Evolutionary conservation across 257 asterid species (phyloP), one percentile per base, ranked within the genome.

Genomic region (Fraxinus pennsylvanica): DNA sequence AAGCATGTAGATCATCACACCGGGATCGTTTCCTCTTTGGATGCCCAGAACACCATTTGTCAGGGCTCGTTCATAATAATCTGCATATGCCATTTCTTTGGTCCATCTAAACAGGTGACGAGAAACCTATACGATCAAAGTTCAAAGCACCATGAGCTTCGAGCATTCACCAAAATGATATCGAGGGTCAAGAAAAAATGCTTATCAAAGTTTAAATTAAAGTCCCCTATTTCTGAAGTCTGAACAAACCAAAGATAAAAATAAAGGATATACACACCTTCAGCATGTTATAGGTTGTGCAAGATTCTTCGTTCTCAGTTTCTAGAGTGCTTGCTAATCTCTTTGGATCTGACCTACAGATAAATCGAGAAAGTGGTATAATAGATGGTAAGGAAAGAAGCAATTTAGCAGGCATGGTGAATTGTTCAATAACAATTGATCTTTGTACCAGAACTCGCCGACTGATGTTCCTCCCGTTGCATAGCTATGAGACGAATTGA

Each of bases 401-500:
- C 13, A 65, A 15, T 69, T 25, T 69, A 63, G 67, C 33, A 38
- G 76, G 47, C 67, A 22, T 38, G 43, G 39, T 54, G 65, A 72
- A 76, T 35, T 35, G 67, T 19, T 22, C 36, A 10, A 68, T 4
- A 21, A 30, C 21, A 35, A 61, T 72, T 54, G 70, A 74, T 22
- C 32, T 73, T 66, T 61, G 61, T 87, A 93, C 99, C 98, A 95
- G 82, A 88, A 89, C 78, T 95, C 99, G 41, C 84, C 27, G 19
- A 75, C 92, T 35, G 98, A 90, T 71, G 99, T 93, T 79, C 99
- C 99, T 84, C 98, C 99, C 1, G 99, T 95, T 39, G 96, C 98
- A 80, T 93, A 95, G 85, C 87, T 85, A 81, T 95, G 99, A 41
- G 99, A 93, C 77, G 98, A 84, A 84, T 93, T 95, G 61, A 95